Conservation (phyloP, 1,139 yeast species). For the Tardiomyces depauwii region DNA sequence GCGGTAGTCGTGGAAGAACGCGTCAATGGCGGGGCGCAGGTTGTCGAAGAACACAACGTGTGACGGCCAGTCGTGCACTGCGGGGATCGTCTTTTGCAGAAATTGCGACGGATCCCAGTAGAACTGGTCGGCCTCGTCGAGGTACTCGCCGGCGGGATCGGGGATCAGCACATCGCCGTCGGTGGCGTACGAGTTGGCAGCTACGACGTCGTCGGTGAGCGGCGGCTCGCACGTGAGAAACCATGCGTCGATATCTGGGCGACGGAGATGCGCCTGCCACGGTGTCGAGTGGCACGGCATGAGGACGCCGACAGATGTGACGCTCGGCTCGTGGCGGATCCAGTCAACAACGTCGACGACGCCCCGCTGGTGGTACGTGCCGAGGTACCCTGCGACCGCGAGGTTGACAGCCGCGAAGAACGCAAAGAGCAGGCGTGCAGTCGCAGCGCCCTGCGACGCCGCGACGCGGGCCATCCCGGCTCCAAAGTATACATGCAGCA, state of each 20-base stretch:
- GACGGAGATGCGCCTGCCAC: conserved; percentile 77
- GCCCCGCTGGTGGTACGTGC: conserved; percentile 72
- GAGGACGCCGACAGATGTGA: conserved; percentile 57
- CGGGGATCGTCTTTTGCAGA: conserved; percentile 20
- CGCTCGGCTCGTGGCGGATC: conserved; percentile 34
- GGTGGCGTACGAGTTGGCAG: background rate
- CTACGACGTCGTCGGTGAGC: conserved; percentile 18
- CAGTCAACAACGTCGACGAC: conserved; percentile 56
- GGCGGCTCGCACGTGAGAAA: conserved; percentile 93
- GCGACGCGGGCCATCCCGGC: background rate
- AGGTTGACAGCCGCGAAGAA: conserved; percentile 26
- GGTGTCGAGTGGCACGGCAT: conserved; percentile 98
- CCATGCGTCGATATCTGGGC: conserved; percentile 48
- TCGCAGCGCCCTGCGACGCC: background rate
- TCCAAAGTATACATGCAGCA: conserved; percentile 33
- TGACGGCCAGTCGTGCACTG: conserved; percentile 50
- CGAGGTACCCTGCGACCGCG: conserved; percentile 40
- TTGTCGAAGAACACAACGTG: conserved; percentile 65
- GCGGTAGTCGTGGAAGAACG: conserved; percentile 34
- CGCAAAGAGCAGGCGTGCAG: background rate
- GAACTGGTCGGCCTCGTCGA: conserved; percentile 81
- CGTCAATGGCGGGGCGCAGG: conserved; percentile 35
- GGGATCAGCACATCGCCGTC: background rate
- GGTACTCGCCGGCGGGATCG: conserved; percentile 35
- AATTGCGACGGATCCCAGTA: conserved; percentile 53